phyloP scores from a whole-genome alignment of 495 filamentous ascomycete species.

The Penicillium coprophilum region DNA sequence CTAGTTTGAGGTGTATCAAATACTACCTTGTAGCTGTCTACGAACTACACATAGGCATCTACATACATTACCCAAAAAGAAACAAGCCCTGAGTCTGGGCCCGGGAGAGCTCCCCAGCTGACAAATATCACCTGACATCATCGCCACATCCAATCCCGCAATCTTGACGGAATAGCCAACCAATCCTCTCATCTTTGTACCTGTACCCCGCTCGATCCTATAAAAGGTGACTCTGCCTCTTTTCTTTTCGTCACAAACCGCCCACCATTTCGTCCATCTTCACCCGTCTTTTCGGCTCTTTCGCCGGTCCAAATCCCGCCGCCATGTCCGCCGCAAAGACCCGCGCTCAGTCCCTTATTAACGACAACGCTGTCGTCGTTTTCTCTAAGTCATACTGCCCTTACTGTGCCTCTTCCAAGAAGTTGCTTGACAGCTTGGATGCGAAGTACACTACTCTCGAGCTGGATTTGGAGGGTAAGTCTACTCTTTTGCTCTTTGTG shows the following conservation, averaged over 20 bases:
- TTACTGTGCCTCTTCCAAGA: constrained; percentile 84
- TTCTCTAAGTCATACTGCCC: constrained; percentile 98
- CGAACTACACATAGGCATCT: neutral
- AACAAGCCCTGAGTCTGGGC: neutral
- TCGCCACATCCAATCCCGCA: constrained; percentile 19
- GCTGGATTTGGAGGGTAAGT: constrained; percentile 78
- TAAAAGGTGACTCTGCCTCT: constrained; percentile 17
- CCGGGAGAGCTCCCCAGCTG: constrained; percentile 3
- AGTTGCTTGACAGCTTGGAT: constrained; percentile 61
- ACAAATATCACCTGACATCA: constrained; percentile 36
- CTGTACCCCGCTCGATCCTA: constrained; percentile 3
- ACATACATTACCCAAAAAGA: neutral
- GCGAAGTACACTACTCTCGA: constrained; percentile 77
- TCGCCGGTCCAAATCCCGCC: constrained; percentile 53
- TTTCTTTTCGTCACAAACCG: constrained; percentile 21
- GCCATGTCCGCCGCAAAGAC: constrained; percentile 82
- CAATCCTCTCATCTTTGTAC: constrained; percentile 4
- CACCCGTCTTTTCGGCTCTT: constrained; percentile 69
- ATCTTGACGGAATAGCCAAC: constrained; percentile 10
- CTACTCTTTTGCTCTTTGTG: neutral
- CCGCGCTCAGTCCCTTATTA: constrained; percentile 83
- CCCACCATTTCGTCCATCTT: constrained; percentile 76
- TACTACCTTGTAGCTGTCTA: neutral
- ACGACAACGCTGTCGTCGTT: constrained; percentile 90
- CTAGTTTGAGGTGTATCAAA: neutral